These are phyloP conservation scores for Agaricus blazei DNA, from an alignment of 768 basidiomycete genomes.

Conservation along the genomic window DNA sequence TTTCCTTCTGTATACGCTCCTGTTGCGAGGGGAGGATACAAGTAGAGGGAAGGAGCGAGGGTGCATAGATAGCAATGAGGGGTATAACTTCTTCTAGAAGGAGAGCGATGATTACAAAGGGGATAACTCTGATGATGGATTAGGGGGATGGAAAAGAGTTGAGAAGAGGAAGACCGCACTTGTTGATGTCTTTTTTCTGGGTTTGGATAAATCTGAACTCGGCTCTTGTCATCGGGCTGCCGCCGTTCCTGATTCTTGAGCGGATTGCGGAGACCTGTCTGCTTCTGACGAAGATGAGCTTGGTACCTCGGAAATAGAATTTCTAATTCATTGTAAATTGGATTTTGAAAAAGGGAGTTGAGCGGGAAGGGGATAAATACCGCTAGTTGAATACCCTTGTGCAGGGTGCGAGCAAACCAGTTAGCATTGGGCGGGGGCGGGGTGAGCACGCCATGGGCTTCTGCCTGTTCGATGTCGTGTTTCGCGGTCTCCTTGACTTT, in stretches of 20 bases:
- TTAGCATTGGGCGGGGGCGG: conserved; percentile 63
- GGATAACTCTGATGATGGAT: conserved; percentile 51
- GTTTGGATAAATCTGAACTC: conserved; percentile 67
- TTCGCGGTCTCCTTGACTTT: conserved; percentile 47
- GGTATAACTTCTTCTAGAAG: conserved; percentile 80
- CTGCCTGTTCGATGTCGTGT: conserved; percentile 61
- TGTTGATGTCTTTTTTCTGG: conserved; percentile 63
- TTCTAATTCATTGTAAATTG: conserved; percentile 36
- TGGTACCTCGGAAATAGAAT: conserved; percentile 80
- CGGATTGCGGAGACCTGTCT: conserved; percentile 49
- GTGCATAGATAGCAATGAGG: conserved; percentile 80
- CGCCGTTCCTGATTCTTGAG: conserved; percentile 53
- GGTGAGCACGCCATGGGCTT: conserved; percentile 59
- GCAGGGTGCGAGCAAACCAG: conserved; percentile 43
- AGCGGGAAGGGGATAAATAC: conserved; percentile 22
- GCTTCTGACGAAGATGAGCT: conserved; percentile 62
- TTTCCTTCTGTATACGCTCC: conserved; percentile 53
- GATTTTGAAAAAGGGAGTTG: not conserved
- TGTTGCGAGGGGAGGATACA: conserved; percentile 81
- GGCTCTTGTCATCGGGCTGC: conserved; percentile 55
- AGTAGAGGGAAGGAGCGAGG: conserved; percentile 80
- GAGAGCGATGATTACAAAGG: conserved; percentile 70
- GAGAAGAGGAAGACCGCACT: conserved; percentile 38
- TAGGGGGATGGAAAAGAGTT: not conserved
- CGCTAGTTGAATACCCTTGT: conserved; percentile 43